Conservation (phyloP, 1,284 basidiomycete species). For the Puccinia novopanici region DNA sequence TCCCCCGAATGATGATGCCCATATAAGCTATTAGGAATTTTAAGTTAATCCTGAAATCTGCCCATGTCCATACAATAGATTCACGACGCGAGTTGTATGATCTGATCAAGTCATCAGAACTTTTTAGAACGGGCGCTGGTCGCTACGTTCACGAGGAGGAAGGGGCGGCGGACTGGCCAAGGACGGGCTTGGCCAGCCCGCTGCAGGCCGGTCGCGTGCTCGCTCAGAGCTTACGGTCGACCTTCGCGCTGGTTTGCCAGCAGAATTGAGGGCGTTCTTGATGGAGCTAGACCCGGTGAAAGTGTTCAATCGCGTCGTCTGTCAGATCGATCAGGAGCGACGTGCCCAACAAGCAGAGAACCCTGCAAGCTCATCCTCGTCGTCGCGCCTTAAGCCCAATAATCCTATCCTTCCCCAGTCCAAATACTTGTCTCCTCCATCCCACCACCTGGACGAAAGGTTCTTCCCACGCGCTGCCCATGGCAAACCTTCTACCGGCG, state of each 20-base stretch:
- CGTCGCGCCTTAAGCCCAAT: background rate
- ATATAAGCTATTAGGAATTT: background rate
- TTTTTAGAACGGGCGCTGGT: background rate
- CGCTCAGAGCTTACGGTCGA: slow-evolving; percentile 11
- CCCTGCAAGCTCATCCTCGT: background rate
- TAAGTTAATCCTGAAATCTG: background rate
- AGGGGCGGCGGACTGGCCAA: background rate
- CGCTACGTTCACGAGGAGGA: background rate
- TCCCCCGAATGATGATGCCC: background rate
- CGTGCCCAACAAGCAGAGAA: background rate
- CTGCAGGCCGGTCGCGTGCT: background rate
- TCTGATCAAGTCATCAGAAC: slow-evolving; percentile 8
- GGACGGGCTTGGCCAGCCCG: background rate
- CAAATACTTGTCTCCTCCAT: slow-evolving; percentile 10
- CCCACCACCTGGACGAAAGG: background rate
- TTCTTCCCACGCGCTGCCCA: background rate
- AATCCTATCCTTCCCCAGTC: background rate
- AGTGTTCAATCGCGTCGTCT: slow-evolving; percentile 17
- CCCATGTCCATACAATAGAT: background rate
- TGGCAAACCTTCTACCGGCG: background rate
- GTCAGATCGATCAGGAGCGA: slow-evolving; percentile 26
- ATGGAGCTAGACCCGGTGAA: slow-evolving; percentile 7
- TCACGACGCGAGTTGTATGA: slow-evolving; percentile 13
- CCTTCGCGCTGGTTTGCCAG: slow-evolving; percentile 1
- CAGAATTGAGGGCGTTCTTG: slow-evolving; percentile 3